These are phyloP conservation scores for Rhizomucor pusillus DNA, from an alignment of 371 early-diverging fungal species.

Conservation along the genomic window DNA sequence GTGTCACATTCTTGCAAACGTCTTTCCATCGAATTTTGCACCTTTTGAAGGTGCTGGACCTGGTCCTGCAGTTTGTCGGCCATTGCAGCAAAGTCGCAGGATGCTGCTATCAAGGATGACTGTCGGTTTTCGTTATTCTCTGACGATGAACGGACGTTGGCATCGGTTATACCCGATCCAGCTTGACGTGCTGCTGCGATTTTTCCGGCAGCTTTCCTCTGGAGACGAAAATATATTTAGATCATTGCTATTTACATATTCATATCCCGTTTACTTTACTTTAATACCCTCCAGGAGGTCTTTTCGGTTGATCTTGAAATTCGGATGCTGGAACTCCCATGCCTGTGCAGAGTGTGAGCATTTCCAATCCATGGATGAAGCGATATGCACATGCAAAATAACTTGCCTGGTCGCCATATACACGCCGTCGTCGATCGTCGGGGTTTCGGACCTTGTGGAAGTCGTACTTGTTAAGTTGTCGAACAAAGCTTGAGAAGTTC, in stretches of 20 bases:
- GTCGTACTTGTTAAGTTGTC: conserved; percentile 94
- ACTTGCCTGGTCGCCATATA: conserved; percentile 66
- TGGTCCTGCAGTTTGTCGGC: conserved; percentile 42
- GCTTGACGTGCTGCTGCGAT: conserved; percentile 9
- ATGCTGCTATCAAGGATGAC: neutral
- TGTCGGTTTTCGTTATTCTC: neutral
- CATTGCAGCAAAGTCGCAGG: conserved; percentile 20
- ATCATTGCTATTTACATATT: neutral
- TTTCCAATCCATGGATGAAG: neutral
- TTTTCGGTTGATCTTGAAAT: conserved; percentile 60
- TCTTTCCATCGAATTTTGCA: conserved; percentile 27
- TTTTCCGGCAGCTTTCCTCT: conserved; percentile 37
- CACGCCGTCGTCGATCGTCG: conserved; percentile 57
- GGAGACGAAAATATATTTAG: neutral
- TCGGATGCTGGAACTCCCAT: conserved; percentile 78
- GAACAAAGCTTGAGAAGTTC: conserved; percentile 91
- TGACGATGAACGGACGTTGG: neutral
- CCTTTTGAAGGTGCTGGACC: conserved; percentile 36
- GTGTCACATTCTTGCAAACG: conserved; percentile 39
- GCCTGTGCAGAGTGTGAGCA: conserved; percentile 31
- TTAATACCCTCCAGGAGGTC: conserved; percentile 64
- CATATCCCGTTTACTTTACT: conserved; percentile 12
- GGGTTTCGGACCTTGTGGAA: conserved; percentile 80
- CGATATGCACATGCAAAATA: neutral
- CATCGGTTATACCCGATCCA: neutral